A percentile compares a stretch with the other conserved stretches of the same genome.
Evolutionary conservation across 495 filamentous ascomycete species (phyloP).

Genomic region (Aspergillus saccharolyticus): DNA sequence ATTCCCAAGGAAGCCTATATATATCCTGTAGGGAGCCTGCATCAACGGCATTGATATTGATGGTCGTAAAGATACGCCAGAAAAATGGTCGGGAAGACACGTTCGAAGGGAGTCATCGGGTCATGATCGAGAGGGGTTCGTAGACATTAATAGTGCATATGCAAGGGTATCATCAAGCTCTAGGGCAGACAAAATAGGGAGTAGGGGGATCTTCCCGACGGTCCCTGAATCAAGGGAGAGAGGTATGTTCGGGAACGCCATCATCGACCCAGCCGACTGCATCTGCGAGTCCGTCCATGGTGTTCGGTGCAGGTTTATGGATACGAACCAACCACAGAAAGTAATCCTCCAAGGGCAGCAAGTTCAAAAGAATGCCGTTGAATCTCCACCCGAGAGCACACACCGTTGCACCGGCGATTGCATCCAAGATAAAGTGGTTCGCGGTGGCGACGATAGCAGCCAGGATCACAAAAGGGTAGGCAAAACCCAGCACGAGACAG

Average conservation of each 20-base stretch:
- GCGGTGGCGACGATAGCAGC: conserved; percentile 67
- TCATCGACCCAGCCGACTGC: conserved; percentile 21
- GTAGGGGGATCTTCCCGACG: neutral
- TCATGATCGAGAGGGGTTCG: conserved; percentile 5
- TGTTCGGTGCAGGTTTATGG: conserved; percentile 50
- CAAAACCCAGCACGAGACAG: conserved; percentile 49
- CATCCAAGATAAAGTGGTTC: conserved; percentile 71
- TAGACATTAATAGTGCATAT: neutral
- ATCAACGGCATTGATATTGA: neutral
- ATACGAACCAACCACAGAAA: conserved; percentile 59
- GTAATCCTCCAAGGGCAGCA: conserved; percentile 60
- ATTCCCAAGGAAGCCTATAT: neutral
- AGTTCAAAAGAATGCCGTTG: conserved; percentile 55
- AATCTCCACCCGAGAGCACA: conserved; percentile 53
- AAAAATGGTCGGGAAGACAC: neutral
- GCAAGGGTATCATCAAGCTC: conserved; percentile 16
- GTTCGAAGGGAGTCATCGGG: neutral
- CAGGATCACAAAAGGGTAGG: conserved; percentile 62
- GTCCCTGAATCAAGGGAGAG: conserved; percentile 10
- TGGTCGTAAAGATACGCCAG: conserved; percentile 9
- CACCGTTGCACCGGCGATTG: conserved; percentile 58
- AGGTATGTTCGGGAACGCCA: conserved; percentile 10
- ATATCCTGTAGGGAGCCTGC: neutral
- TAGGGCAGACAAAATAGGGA: neutral
- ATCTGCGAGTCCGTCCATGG: conserved; percentile 13